These are phyloP conservation scores for Hortiboletus rubellus DNA, from an alignment of 1,284 basidiomycete species.

Conservation along the genomic window DNA sequence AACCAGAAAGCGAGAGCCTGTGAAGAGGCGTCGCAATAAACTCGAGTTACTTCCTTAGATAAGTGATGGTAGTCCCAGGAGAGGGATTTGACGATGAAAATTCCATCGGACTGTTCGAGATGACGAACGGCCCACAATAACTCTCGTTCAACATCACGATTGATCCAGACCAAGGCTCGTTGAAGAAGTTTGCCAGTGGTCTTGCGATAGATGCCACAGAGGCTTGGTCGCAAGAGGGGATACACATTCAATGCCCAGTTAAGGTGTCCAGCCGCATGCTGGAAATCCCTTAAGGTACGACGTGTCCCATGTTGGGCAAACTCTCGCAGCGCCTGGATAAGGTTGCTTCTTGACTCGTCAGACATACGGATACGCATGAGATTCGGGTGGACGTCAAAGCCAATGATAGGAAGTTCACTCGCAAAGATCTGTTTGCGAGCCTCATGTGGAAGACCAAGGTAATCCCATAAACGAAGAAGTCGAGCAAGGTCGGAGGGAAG, in stretches of 20 bases:
- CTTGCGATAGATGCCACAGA: slow-evolving; percentile 39
- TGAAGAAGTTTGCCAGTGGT: slow-evolving; percentile 26
- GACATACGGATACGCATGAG: slow-evolving; percentile 28
- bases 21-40: too few relatives aligned
- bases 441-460: slow-evolving; percentile 28
- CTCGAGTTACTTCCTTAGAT: too few relatives aligned
- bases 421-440: slow-evolving; percentile 36
- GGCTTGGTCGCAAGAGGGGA: slow-evolving; percentile 35
- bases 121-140: too few relatives aligned
- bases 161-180: slow-evolving; percentile 32
- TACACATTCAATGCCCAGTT: slow-evolving; percentile 46
- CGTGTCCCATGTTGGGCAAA: neutral
- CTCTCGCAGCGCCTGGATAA: slow-evolving; percentile 6
- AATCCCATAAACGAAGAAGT: too few relatives aligned
- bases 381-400: slow-evolving; percentile 34
- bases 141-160: slow-evolving; percentile 17
- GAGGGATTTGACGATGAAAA: too few relatives aligned
- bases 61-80: too few relatives aligned
- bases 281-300: neutral
- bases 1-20: too few relatives aligned
- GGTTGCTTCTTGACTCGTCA: neutral
- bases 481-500: too few relatives aligned
- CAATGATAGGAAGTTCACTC: slow-evolving; percentile 28
- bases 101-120: too few relatives aligned
- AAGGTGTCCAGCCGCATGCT: slow-evolving; percentile 34